A percentile compares a stretch with the other conserved stretches of the same genome.
These are phyloP conservation scores for Yarrowia bubula DNA, from an alignment of 805 yeast species.

Conservation along the genomic window DNA sequence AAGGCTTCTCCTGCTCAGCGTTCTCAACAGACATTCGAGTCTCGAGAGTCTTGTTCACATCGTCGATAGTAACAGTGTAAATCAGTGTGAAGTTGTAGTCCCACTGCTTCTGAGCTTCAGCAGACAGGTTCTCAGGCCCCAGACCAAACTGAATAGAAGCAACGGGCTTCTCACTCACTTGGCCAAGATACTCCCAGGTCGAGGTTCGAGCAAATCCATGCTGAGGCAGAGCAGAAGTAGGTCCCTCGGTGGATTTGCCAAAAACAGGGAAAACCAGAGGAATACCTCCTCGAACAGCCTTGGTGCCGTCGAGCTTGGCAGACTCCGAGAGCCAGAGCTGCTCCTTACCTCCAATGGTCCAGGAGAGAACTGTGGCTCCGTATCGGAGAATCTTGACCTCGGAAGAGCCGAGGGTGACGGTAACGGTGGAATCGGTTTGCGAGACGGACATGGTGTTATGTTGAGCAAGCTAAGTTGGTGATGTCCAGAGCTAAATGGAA, in stretches of 20 bases:
- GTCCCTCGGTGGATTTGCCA: slow-evolving; percentile 66
- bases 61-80: slow-evolving; percentile 61
- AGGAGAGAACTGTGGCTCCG: slow-evolving; percentile 87
- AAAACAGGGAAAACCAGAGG: slow-evolving; percentile 89
- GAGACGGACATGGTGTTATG: slow-evolving; percentile 60
- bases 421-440: slow-evolving; percentile 61
- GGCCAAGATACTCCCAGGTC: slow-evolving; percentile 92
- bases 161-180: slow-evolving; percentile 64
- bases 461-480: not conserved
- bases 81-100: slow-evolving; percentile 73
- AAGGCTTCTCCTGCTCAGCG: slow-evolving; percentile 53
- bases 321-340: slow-evolving; percentile 65
- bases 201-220: slow-evolving; percentile 95
- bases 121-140: slow-evolving; percentile 76
- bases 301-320: slow-evolving; percentile 85
- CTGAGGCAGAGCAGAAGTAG: slow-evolving; percentile 73
- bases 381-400: slow-evolving; percentile 68
- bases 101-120: slow-evolving; percentile 60
- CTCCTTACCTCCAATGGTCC: slow-evolving; percentile 71
- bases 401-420: slow-evolving; percentile 56
- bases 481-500: no score
- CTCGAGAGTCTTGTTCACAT: slow-evolving; percentile 49
- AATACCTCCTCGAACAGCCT: slow-evolving; percentile 96
- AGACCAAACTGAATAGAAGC: slow-evolving; percentile 81
- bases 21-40: slow-evolving; percentile 77